phyloP scores from a whole-genome alignment of 1,284 basidiomycete genomes.

The Sporisorium reilianum region DNA sequence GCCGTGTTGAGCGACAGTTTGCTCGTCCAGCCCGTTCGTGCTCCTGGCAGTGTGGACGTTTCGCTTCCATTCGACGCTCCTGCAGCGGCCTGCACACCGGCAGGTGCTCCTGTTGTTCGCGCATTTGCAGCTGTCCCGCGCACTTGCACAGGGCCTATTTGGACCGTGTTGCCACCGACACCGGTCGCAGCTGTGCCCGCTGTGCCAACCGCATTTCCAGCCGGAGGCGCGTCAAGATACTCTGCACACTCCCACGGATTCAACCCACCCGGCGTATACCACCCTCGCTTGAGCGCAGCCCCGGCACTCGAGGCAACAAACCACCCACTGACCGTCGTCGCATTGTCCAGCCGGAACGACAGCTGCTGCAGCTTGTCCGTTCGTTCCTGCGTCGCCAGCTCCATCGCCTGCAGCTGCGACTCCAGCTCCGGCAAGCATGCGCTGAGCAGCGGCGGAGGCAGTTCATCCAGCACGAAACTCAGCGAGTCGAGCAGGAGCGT shows the following conservation, averaged over 20 bases:
- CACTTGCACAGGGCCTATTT: not conserved
- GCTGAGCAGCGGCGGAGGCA: conserved; percentile 24
- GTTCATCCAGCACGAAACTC: conserved; percentile 47
- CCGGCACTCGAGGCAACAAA: conserved; percentile 29
- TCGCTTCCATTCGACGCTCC: conserved; percentile 1
- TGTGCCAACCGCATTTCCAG: not conserved
- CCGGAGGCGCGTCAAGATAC: conserved; percentile 32
- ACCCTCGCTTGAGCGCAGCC: conserved; percentile 31
- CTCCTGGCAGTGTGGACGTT: conserved; percentile 20
- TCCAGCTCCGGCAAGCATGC: conserved; percentile 27
- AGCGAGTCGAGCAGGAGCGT: conserved; percentile 32
- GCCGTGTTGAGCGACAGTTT: conserved; percentile 41
- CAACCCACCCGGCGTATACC: conserved; percentile 34
- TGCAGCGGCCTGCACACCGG: not conserved
- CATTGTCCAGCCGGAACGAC: conserved; percentile 26
- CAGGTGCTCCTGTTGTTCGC: not conserved
- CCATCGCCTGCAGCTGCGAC: conserved; percentile 14
- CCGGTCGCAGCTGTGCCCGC: not conserved
- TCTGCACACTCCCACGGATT: conserved; percentile 51
- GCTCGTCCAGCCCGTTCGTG: conserved; percentile 30
- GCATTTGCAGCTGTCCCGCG: not conserved
- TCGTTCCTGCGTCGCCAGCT: conserved; percentile 23
- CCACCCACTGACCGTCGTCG: conserved; percentile 6
- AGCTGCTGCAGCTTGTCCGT: conserved; percentile 22
- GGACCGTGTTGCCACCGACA: conserved; percentile 4